These are phyloP conservation scores for Aspergillus glaucus DNA, from an alignment of 2,329 filamentous ascomycete species.

Conservation along the genomic window DNA sequence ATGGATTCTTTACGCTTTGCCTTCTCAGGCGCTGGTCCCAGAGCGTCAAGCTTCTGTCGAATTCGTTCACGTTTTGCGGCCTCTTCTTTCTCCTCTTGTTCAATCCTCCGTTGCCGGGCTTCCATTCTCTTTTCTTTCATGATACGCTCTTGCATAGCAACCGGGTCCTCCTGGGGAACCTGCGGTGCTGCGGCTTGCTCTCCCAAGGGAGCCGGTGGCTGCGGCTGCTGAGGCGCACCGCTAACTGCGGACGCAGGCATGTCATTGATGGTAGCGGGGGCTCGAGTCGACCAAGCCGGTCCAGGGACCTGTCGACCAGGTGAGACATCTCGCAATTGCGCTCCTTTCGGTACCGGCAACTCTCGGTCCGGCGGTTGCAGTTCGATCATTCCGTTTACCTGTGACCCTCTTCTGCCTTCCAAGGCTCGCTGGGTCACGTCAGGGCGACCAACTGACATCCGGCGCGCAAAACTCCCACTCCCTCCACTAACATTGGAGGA, in stretches of 20 bases:
- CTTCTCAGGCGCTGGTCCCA: constrained; percentile 43
- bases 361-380: constrained; percentile 25
- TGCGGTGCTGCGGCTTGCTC: constrained; percentile 13
- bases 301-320: constrained; percentile 20
- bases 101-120: constrained; percentile 48
- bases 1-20: constrained; percentile 20
- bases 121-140: constrained; percentile 56
- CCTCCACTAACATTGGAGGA: constrained; percentile 90
- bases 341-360: constrained; percentile 17
- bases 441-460: constrained; percentile 51
- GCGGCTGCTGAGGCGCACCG: constrained; percentile 13
- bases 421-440: constrained; percentile 35
- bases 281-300: constrained; percentile 26
- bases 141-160: constrained; percentile 53
- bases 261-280: constrained; percentile 22
- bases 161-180: constrained; percentile 32
- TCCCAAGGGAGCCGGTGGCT: constrained; percentile 9
- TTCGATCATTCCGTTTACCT: constrained; percentile 30
- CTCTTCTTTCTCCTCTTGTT: constrained; percentile 52
- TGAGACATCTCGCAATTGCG: constrained; percentile 15
- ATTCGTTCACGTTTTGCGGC: constrained; percentile 54
- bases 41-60: constrained; percentile 48
- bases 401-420: constrained; percentile 36
- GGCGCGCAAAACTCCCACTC: constrained; percentile 63
- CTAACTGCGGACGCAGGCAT: constrained; percentile 14